Evolutionary conservation across 2,329 filamentous ascomycete species (phyloP).

Genomic region (Aspergillus pseudoglaucus): DNA sequence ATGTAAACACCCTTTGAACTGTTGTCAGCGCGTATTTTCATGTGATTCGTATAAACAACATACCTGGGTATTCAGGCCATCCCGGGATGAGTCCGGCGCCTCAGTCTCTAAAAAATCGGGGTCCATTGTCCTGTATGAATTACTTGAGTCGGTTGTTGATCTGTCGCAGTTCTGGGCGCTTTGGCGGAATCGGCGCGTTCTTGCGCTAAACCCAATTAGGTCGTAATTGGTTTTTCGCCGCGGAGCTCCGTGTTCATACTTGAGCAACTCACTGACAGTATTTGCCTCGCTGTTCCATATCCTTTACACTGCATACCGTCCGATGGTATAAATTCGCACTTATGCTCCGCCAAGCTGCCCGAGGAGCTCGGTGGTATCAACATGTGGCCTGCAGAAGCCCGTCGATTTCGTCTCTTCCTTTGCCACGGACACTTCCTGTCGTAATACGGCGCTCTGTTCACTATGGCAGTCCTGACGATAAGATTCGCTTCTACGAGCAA

Average conservation of each 20-base stretch:
- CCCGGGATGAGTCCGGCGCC: conserved; percentile 16
- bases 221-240: conserved; percentile 20
- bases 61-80: conserved; percentile 27
- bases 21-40: conserved; percentile 12
- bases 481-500: conserved; percentile 40
- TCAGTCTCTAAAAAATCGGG: conserved; percentile 15
- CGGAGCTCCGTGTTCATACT: conserved; percentile 14
- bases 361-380: conserved; percentile 39
- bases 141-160: neutral
- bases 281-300: conserved; percentile 1
- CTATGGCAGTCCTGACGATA: conserved; percentile 34
- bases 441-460: conserved; percentile 23
- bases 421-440: conserved; percentile 26
- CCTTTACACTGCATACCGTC: conserved; percentile 5
- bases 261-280: conserved; percentile 4
- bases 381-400: conserved; percentile 32
- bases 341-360: conserved; percentile 41
- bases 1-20: conserved; percentile 53
- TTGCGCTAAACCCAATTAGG: conserved; percentile 27
- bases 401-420: conserved; percentile 18
- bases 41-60: neutral
- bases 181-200: conserved; percentile 11
- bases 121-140: conserved; percentile 7
- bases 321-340: conserved; percentile 30
- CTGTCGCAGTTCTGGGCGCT: conserved; percentile 3